Conservation (phyloP, 371 early-diverging fungal genomes). For the Chytridiales sp. region DNA sequence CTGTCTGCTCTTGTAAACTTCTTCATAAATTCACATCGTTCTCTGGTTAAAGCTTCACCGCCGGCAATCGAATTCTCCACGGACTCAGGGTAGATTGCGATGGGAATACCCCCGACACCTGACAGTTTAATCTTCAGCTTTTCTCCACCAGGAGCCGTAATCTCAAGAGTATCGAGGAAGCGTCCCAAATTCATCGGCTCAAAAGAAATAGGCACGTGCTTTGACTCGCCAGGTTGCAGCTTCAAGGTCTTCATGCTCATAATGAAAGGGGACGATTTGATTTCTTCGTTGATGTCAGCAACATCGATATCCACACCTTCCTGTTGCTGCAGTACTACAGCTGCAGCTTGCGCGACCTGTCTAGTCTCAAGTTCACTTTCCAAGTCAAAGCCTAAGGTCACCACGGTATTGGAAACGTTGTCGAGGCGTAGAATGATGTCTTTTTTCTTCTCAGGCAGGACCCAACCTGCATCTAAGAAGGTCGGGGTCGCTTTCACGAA, state of each 20-base stretch:
- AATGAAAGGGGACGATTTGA: conserved; percentile 31
- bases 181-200: conserved; percentile 50
- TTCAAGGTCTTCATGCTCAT: conserved; percentile 29
- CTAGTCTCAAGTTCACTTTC: conserved; percentile 36
- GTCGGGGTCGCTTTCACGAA: conserved; percentile 47
- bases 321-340: conserved; percentile 12
- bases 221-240: conserved; percentile 48
- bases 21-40: conserved; percentile 52
- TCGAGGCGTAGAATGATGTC: conserved; percentile 43
- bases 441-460: conserved; percentile 51
- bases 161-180: conserved; percentile 39
- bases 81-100: conserved; percentile 52
- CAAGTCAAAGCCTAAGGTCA: conserved; percentile 30
- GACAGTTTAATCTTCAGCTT: conserved; percentile 36
- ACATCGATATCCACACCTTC: conserved; percentile 3
- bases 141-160: conserved; percentile 60
- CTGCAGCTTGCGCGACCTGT: conserved; percentile 15
- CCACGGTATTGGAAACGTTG: conserved; percentile 39
- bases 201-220: conserved; percentile 42
- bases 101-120: conserved; percentile 55
- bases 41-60: conserved; percentile 43
- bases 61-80: conserved; percentile 46
- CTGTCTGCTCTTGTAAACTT: conserved; percentile 37
- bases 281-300: conserved; percentile 12
- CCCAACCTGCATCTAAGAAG: conserved; percentile 54